These are phyloP conservation scores for Oxytropis ochrocephala DNA, from an alignment of 306 rosid genomes.

Conservation along the genomic window DNA sequence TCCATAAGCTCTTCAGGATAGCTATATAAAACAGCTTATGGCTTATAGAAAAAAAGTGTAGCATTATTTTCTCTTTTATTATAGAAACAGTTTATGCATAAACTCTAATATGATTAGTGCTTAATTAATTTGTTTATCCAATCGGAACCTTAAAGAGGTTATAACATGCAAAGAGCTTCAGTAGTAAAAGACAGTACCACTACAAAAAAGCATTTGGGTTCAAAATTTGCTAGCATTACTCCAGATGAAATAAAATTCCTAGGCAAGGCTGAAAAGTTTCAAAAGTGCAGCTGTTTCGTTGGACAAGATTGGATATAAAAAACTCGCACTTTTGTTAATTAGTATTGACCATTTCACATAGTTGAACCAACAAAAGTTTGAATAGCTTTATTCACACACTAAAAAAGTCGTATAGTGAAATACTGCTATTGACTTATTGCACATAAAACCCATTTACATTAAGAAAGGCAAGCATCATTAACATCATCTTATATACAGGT, in stretches of 20 bases:
- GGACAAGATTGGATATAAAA: background rate
- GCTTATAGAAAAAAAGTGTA: no score
- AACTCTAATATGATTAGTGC: no score
- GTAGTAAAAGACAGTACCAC: background rate
- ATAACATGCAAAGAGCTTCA: constrained; percentile 5
- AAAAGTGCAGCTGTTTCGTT: background rate
- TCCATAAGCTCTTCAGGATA: no score
- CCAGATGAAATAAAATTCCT: constrained; percentile 9
- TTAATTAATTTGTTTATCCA: no score
- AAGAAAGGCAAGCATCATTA: background rate
- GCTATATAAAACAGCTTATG: no score
- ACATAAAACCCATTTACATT: background rate
- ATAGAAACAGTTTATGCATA: no score
- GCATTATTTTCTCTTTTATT: no score
- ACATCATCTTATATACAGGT: background rate
- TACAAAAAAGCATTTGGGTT: background rate
- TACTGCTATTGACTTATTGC: background rate
- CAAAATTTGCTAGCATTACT: background rate
- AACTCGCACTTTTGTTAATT: background rate
- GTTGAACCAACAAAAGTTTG: background rate
- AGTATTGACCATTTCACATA: constrained; percentile 4
- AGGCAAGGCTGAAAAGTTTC: background rate
- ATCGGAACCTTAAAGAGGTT: no score
- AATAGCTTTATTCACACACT: background rate
- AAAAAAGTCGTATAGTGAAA: background rate